Base-by-base conservation (phyloP, 768 basidiomycete genomes). In the Pholiota microspora region DNA sequence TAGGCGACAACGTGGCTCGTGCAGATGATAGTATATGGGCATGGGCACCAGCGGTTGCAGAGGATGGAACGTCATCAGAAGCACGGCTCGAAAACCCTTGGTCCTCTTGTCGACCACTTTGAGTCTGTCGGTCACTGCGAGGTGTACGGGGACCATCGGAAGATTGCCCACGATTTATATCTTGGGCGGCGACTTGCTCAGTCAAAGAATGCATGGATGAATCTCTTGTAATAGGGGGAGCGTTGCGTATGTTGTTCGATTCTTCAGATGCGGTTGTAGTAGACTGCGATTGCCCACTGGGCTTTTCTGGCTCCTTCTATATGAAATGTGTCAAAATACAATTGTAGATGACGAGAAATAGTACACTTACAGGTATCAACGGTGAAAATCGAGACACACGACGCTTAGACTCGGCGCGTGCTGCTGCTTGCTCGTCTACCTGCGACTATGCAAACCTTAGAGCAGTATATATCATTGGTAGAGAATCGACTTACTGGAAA, bases 221-320 rank as follows among this genome's bases (percentile, higher is more conserved):
- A 44, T 69, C 67, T 49, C 67, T 62, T 8, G 68, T 61, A 27
- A 63, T 55, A 2, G 68, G 70, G 24, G 70, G 68, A 67, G 64
- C 1, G 69, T 67, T 10, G 64, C 47, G n/a, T 36, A 54, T 18
- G 9, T 23, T 3, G 23, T 42, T 23, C 4, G 9, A 23, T 24
- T 42, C 40, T 21, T 42, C 40, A 8, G 40, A 10, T 9, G 21
- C 40, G 1, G 12, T 23, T 42, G 9, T 21, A 24, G 16, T n/a
- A 21, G 40, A 42, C 18, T 16, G 16, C 1, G 5, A 8, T 23
- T 42, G 40, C 40, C 4, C 21, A 4, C 4, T 4, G 40, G 12
- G 8, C 40, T 8, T 42, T 15, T 51, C 40, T 32, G 31, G 38
- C 5, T 42, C n/a, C 42, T 42, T 51, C 51, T 51, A 32, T 25